phyloP scores from a whole-genome alignment of 106 monocot species.

The Narthecium ossifragum region DNA sequence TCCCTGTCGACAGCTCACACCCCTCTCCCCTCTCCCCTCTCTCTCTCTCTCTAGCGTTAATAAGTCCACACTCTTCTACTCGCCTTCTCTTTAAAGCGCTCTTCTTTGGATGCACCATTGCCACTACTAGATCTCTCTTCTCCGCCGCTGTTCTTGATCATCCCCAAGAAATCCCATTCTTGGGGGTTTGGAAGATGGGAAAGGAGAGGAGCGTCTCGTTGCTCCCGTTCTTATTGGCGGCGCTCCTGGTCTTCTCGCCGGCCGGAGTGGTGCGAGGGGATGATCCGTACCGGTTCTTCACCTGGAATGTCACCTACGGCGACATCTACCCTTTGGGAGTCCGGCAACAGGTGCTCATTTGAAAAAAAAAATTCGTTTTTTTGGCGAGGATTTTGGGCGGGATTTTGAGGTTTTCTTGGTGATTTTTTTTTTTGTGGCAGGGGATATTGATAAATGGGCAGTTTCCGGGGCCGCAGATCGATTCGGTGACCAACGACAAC shows the following conservation, averaged over 20 bases:
- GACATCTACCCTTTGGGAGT: conserved; percentile 62
- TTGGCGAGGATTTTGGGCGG: too few species aligned
- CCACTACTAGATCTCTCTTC: not conserved
- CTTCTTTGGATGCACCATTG: too few species aligned
- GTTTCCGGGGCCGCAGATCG: conserved; percentile 66
- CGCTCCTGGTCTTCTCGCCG: not conserved
- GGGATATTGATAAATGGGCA: conserved; percentile 76
- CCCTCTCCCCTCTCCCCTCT: too few species aligned
- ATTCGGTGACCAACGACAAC: conserved; percentile 70
- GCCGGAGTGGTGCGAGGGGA: conserved; percentile 12
- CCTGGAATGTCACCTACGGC: conserved; percentile 58
- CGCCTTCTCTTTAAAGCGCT: too few species aligned
- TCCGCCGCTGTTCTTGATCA: not conserved
- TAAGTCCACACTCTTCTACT: too few species aligned
- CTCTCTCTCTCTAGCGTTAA: too few species aligned
- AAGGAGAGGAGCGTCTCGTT: not conserved
- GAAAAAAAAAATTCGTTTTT: too few species aligned
- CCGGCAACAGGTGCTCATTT: conserved; percentile 37
- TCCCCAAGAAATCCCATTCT: too few species aligned
- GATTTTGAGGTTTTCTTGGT: too few species aligned
- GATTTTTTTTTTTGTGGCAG: too few species aligned
- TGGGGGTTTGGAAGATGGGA: not conserved
- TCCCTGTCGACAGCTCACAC: too few species aligned
- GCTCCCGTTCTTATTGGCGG: not conserved
- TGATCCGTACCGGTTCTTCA: conserved; percentile 54